Conservation (phyloP, 177 flowering plant species). For the Vitis hybrid region DNA sequence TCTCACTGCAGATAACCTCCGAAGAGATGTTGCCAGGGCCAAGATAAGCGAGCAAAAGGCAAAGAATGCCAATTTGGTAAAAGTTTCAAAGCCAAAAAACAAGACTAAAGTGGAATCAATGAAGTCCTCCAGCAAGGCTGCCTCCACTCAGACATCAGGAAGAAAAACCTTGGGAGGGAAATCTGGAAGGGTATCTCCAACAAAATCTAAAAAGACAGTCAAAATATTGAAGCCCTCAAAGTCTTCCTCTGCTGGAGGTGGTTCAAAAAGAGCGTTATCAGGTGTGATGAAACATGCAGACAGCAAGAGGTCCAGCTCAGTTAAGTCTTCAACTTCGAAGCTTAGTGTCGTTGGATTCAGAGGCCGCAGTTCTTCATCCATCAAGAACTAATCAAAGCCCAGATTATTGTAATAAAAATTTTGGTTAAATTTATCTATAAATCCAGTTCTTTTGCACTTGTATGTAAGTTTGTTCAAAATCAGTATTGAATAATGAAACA, state of each 20-base stretch:
- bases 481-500: neutral
- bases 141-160: slow-evolving; percentile 20
- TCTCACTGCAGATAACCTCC: slow-evolving; percentile 52
- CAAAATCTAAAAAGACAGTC: slow-evolving; percentile 30
- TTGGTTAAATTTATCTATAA: neutral
- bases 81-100: slow-evolving; percentile 34
- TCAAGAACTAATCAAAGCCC: slow-evolving; percentile 28
- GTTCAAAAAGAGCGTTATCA: slow-evolving; percentile 23
- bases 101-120: slow-evolving; percentile 24
- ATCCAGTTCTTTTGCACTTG: neutral
- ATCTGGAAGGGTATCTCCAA: slow-evolving; percentile 33
- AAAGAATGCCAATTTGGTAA: slow-evolving; percentile 30
- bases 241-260: slow-evolving; percentile 24
- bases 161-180: slow-evolving; percentile 21
- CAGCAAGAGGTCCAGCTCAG: slow-evolving; percentile 18
- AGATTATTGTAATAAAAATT: slow-evolving; percentile 18
- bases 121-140: slow-evolving; percentile 36
- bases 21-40: slow-evolving; percentile 56
- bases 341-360: slow-evolving; percentile 83
- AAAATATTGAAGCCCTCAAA: slow-evolving; percentile 28
- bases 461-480: neutral
- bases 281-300: slow-evolving; percentile 35
- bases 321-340: slow-evolving; percentile 41
- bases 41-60: slow-evolving; percentile 39
- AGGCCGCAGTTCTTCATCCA: slow-evolving; percentile 53